phyloP scores from a whole-genome alignment of 305 asterid genomes.

The Ilex paraguariensis region DNA sequence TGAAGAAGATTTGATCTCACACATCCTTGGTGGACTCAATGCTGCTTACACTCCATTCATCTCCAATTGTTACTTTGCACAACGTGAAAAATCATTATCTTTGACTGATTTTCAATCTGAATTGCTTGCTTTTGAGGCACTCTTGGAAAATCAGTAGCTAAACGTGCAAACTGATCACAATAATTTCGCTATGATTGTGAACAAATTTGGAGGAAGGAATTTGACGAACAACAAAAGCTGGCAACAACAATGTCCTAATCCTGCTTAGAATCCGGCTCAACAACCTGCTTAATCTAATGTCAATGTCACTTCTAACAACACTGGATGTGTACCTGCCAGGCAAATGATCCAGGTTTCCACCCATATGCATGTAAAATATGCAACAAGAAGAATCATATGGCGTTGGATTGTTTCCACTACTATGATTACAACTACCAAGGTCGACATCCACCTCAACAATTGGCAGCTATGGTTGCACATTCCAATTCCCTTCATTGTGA shows the following conservation, averaged over 20 bases:
- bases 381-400: neutral
- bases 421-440: neutral
- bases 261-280: neutral
- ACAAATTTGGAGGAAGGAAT: neutral
- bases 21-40: neutral
- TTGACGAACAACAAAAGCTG: neutral
- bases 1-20: neutral
- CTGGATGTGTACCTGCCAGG: neutral
- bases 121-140: neutral
- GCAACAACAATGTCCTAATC: neutral
- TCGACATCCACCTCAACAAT: neutral
- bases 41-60: neutral
- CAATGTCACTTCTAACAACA: neutral
- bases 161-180: neutral
- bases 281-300: too few relatives aligned
- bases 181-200: neutral
- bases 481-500: neutral
- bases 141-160: neutral
- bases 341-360: neutral
- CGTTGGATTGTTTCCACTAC: neutral
- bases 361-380: neutral
- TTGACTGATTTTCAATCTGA: neutral
- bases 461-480: neutral
- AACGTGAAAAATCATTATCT: neutral
- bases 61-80: neutral